Conservation (phyloP, 208 protist genomes). For the Kentomonas sorsogonicus region DNA sequence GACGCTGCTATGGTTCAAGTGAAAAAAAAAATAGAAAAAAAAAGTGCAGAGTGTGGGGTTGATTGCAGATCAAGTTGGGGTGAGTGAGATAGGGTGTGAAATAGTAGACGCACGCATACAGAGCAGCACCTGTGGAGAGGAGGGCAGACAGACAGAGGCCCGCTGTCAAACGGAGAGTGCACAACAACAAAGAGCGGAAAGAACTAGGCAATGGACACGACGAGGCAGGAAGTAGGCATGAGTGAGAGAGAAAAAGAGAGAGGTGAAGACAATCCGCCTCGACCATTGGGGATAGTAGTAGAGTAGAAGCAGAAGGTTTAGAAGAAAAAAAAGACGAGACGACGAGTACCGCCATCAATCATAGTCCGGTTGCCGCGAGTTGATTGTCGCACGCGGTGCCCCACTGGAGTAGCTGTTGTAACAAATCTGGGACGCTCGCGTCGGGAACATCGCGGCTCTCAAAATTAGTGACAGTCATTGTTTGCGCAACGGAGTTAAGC, state of each 20-base stretch:
- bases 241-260: conserved; percentile 4
- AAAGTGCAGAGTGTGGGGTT: neutral
- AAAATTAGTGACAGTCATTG: neutral
- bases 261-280: conserved; percentile 11
- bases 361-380: neutral
- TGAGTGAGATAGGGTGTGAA: too few relatives aligned
- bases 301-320: neutral
- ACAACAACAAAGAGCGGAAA: neutral
- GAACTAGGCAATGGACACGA: neutral
- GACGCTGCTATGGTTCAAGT: neutral
- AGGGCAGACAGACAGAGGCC: neutral
- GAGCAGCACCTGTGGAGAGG: neutral
- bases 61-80: neutral
- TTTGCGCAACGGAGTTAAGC: neutral
- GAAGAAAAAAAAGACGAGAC: neutral
- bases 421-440: neutral
- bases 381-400: neutral
- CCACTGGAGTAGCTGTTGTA: neutral
- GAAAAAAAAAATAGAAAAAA: neutral
- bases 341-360: neutral
- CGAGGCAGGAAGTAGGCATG: neutral
- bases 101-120: neutral
- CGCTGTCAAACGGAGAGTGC: neutral
- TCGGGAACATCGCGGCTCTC: neutral
- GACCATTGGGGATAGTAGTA: neutral